Percentiles rank a stretch among this genome's conserved stretches.
Evolutionary conservation across 352 stramenopile species (phyloP).

Genomic region (Phytophthora vignae): DNA sequence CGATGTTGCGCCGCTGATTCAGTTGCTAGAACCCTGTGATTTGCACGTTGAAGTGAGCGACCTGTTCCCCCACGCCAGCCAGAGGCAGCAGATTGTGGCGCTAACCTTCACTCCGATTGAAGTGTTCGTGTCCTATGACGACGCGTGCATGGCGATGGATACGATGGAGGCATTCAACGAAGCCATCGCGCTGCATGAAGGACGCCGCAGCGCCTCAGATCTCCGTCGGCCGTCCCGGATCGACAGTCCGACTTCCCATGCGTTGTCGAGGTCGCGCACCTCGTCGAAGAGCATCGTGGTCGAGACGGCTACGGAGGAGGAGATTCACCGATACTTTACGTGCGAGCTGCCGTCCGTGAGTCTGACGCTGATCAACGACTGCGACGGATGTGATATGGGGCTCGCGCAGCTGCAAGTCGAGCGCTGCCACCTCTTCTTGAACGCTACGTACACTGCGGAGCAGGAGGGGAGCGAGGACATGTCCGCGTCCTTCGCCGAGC

Average conservation of each 20-base stretch:
- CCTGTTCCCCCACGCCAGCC: constrained; percentile 66
- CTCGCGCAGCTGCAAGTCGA: constrained; percentile 79
- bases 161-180: constrained; percentile 57
- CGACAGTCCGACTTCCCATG: constrained; percentile 7
- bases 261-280: constrained; percentile 25
- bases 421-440: constrained; percentile 78
- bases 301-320: constrained; percentile 24
- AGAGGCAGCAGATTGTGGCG: constrained; percentile 80
- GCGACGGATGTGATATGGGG: constrained; percentile 87
- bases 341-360: constrained; percentile 71
- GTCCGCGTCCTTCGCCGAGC: constrained; percentile 30
- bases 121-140: constrained; percentile 85
- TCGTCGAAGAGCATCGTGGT: constrained; percentile 27
- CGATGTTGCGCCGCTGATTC: constrained; percentile 58
- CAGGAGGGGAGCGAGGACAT: constrained; percentile 15
- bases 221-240: constrained; percentile 10
- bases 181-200: constrained; percentile 36
- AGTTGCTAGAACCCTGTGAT: constrained; percentile 82
- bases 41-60: constrained; percentile 74
- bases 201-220: constrained; percentile 6
- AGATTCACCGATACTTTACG: constrained; percentile 84
- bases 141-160: constrained; percentile 59
- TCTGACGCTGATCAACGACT: constrained; percentile 88
- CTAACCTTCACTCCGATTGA: constrained; percentile 80
- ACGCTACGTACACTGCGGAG: constrained; percentile 60